Conservation (phyloP, 305 asterid species). For the Solanum hybrid region DNA sequence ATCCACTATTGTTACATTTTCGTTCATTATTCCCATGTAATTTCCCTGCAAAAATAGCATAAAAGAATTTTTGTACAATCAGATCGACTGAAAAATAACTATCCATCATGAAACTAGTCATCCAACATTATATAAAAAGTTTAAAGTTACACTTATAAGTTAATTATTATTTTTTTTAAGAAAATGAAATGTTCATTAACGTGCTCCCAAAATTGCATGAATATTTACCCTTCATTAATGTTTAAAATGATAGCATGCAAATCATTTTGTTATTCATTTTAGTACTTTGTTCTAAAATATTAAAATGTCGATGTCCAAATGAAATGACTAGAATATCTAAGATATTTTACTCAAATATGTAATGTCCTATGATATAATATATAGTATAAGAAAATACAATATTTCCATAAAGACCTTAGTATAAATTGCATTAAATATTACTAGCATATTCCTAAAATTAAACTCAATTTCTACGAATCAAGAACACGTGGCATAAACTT, state of each 20-base stretch:
- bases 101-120: neutral
- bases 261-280: neutral
- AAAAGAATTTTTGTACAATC: neutral
- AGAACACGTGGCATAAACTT: neutral
- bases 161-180: neutral
- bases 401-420: neutral
- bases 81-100: neutral
- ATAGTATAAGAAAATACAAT: neutral
- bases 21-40: slow-evolving; percentile 26
- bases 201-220: neutral
- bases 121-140: neutral
- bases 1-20: slow-evolving; percentile 19
- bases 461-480: neutral
- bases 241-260: neutral
- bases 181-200: neutral
- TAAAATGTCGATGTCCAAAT: neutral
- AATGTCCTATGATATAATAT: neutral
- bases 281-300: neutral
- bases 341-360: neutral
- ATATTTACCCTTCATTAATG: neutral
- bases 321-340: neutral
- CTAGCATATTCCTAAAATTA: neutral
- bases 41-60: slow-evolving; percentile 23
- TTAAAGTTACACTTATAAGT: neutral
- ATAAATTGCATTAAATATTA: neutral